Evolutionary conservation across 2,329 filamentous ascomycete species (phyloP), one percentile per base, ranked within the genome.

Genomic region (Fusarium avenaceum): DNA sequence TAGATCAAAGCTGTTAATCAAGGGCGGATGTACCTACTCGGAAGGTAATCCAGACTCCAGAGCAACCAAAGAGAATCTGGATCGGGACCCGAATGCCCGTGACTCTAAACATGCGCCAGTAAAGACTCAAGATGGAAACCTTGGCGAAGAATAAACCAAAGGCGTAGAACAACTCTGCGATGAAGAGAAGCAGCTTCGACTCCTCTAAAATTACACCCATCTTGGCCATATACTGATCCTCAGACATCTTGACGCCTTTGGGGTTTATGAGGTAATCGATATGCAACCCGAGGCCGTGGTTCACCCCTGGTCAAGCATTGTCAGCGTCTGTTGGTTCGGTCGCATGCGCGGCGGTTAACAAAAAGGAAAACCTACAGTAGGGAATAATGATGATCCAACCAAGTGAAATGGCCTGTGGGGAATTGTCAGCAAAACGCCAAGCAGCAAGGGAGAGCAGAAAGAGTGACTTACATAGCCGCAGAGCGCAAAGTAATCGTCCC

Each of bases 61-160:
- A 65, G 9, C 65, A 67, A 3, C 42, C 73, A 8, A 74, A 67
- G 0, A 78, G 61, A 2, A 76, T 69, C 7, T 72, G 66, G 19
- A 77, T 77, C 10, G 75, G 70, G 0, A 74, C 47, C 32, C 67
- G 66, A 46, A 73, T 73, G 20, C 50, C 60, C 13, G 60, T 70
- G 19, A 73, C 66, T 0, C 71, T 63, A 35, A 78, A 78, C 57
- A 78, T 68, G 30, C 76, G 74, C 74, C 74, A 76, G 59, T 78
- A 78, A 4, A 78, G 67, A 46, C 57, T 67, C 1, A 78, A 63
- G 6, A 77, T 70, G 1, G 76, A 70, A 2, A 72, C 44, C 32
- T 78, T 77, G 7, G 67, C 71, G 15, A 74, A 73, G 46, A 71
- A 74, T 0, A 78, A 62, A 3, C 73, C 69, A 6, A 66, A 74